Base-by-base conservation (phyloP, 2,329 filamentous ascomycete species). In the Metarhizium anisopliae region DNA sequence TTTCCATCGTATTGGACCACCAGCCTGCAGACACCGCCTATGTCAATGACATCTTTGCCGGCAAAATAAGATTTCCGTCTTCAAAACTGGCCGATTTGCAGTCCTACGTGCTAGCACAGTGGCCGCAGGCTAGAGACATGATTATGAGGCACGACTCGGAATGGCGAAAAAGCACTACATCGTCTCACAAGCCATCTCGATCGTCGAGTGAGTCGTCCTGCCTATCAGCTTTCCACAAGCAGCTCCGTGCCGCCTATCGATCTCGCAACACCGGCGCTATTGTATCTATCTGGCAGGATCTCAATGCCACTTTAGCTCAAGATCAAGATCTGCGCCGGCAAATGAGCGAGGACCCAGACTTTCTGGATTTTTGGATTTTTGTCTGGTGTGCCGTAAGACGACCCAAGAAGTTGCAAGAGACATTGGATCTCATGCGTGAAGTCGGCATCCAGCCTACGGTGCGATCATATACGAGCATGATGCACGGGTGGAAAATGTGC, bases 391-490 rank as follows among this genome's bases (percentile, higher is more conserved):
- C 69, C 6, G 54, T 69, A 2, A 64, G 66, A 1, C 64, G 65
- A 10, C 57, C 64, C 2, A 45, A 55, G n/a, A 62, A 60, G 56
- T 53, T 72, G 13, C 66, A 71, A 51, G 68, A 72, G 53, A 68
- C 66, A 4, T 68, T 78, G 62, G 69, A 72, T 36, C 55, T 72
- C 47, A 80, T 80, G 75, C 60, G 66, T 36, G 60, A 64, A 43
- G 59, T 79, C 53, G 81, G 79, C 1, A 66, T 86, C 35, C 68
- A 72, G 55, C 85, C 88, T 14, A 84, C 78, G 6, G 63, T 86
- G 55, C 78, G 74, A 61, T 86, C 88, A 0, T 94, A 87, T 81
- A 86, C 84, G 43, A 74, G 81, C 47, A 87, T 94, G 80, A 81
- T 94, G 61, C 77, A 82, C 55, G 89, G 89, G 1, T 90, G 85